Percentiles rank a stretch among this genome's conserved stretches.
These are phyloP conservation scores for Colletotrichum viniferum DNA, from an alignment of 2,329 filamentous ascomycete genomes.

Conservation along the genomic window DNA sequence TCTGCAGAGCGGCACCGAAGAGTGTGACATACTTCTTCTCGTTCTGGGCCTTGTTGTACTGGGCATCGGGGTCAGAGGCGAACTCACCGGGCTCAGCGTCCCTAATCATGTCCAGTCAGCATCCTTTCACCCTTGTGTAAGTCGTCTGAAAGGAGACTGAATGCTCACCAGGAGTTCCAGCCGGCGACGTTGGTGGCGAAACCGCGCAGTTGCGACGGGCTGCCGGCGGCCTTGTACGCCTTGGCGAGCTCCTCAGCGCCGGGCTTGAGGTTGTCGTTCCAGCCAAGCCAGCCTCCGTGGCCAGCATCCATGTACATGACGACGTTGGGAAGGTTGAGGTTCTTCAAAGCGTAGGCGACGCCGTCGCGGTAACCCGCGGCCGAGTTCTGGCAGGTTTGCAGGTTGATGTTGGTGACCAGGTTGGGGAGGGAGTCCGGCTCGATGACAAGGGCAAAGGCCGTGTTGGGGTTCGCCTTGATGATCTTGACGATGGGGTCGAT, in stretches of 20 bases:
- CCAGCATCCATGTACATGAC: constrained; percentile 68
- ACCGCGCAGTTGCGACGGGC: constrained; percentile 41
- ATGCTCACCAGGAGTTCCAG: constrained; percentile 41
- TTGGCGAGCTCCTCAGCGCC: constrained; percentile 43
- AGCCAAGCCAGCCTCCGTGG: constrained; percentile 69
- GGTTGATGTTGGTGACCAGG: constrained; percentile 63
- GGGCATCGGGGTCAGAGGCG: constrained; percentile 43
- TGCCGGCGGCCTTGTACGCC: constrained; percentile 40
- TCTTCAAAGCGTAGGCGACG: constrained; percentile 58
- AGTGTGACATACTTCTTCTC: constrained; percentile 46
- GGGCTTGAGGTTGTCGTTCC: constrained; percentile 58
- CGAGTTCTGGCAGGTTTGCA: constrained; percentile 58
- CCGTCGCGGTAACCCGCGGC: constrained; percentile 59
- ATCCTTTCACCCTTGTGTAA: background rate
- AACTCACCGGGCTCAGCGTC: constrained; percentile 41
- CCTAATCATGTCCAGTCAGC: constrained; percentile 5
- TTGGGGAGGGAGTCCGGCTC: constrained; percentile 69
- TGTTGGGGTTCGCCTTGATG: constrained; percentile 58
- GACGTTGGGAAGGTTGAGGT: constrained; percentile 64
- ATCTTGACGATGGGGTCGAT: constrained; percentile 54
- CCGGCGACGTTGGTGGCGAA: constrained; percentile 44
- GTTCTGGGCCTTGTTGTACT: constrained; percentile 46
- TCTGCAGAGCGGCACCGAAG: constrained; percentile 40
- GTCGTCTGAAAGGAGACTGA: background rate
- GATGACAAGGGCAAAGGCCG: constrained; percentile 46